Evolutionary conservation across 345 rosid genomes (phyloP), one percentile per base, ranked within the genome.

Genomic region (Murraya koenigii): DNA sequence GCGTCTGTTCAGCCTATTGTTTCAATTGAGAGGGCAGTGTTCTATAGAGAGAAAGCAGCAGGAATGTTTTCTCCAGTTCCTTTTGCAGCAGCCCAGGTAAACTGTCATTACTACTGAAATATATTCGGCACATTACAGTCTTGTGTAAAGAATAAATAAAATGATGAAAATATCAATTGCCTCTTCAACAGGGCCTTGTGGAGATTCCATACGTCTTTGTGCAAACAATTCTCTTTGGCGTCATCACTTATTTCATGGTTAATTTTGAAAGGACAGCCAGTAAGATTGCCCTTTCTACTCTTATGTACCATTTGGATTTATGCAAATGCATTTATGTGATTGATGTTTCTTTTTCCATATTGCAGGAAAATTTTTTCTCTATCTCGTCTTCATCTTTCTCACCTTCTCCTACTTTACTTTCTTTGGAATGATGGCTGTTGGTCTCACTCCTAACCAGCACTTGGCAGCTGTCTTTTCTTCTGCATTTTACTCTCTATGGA

Each of bases 351-450:
- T 38, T 35, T 30, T 30, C n/a, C 14, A 6, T 61, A 13, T 70
- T 69, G 89, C 93, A 92, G 96, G 89, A 17, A 94, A 94, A 76
- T 90, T 95, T 80, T 56, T 90, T 20, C 79, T 95, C 22, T 95
- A 87, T 74, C 30, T 93, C 80, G 52, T 93, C 77, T 90, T 95
- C 91, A 86, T 88, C 91, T 95, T 95, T 87, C 92, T 93, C 54
- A 93, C 97, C 3, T 93, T 95, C 90, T 88, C 94, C 28, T 95
- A 88, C 88, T 95, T 86, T 71, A 95, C 98, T 82, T 87, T 88
- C 80, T 93, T 90, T 6, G 97, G 97, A 26, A 89, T 93, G 94
- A 92, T 95, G 98, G 97, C 90, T 19, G 91, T 95, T 76, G 97
- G 97, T 70, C 88, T 93, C 79, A 93, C 97, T 44, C 95, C 98